Base-by-base conservation (phyloP, 1,284 basidiomycete species). In the Coniophora puteana region DNA sequence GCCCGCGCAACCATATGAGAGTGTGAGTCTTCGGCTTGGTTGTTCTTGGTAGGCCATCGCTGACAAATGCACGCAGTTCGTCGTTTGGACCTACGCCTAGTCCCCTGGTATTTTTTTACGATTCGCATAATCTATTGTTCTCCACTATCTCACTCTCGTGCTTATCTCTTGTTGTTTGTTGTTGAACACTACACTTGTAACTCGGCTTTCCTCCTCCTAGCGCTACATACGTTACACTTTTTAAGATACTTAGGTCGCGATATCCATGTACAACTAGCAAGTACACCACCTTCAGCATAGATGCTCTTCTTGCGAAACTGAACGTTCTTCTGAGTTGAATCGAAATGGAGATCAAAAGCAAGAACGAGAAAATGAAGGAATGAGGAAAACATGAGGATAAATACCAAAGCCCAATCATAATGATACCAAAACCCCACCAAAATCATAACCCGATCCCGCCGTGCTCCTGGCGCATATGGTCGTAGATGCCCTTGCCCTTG, bases 401-500 rank as follows among this genome's bases (percentile, higher is more conserved):
- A 18, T 33, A 47, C 13, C 33, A 43, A 14, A 44, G 22, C 22
- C 18, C 2, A 36, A 34, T 36, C 28, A 5, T 11, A 28, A 41
- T n/a, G 39, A 10, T 24, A n/a, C n/a, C n/a, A 35, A 27, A 13
- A 13, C 31, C 25, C n/a, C 18, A 24, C 38, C 32, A 31, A 27
- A 24, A 47, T 52, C 47, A 54, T 11, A 73, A 47, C 16, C 73
- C 72, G 31, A 77, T 74, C 8, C 70, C 62, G 2, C 78, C 77
- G 49, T 80, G 78, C 36, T 54, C 53, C 3, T 38, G 25, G 4
- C 69, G 69, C 78, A 80, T 81, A 48, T 80, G 78, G 0, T 68
- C 66, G 46, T 81, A 81, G n/a, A 81, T 75, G 7, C 71, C 71
- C 13, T 76, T 62, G 5, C 78, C 76, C 20, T 64, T 62, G 0